Conservation (phyloP, 495 filamentous ascomycete species). For the Neurospora africana region DNA sequence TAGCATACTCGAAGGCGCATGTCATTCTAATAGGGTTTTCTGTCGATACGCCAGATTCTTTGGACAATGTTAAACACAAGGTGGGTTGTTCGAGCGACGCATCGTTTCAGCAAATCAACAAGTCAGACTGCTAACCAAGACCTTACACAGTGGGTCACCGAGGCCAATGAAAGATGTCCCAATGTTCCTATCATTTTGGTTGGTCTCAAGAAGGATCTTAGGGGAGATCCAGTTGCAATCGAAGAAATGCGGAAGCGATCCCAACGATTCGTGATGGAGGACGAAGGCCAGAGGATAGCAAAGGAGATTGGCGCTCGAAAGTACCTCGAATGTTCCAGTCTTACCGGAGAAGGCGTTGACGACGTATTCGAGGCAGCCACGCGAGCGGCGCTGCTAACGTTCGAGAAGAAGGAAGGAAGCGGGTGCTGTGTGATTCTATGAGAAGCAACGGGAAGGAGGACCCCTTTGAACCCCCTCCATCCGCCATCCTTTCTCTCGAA, state of each 20-base stretch:
- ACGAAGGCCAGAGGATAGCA: conserved; percentile 70
- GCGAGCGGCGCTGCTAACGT: conserved; percentile 82
- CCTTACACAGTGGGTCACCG: conserved; percentile 73
- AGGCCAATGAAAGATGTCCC: conserved; percentile 90
- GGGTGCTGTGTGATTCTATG: conserved; percentile 91
- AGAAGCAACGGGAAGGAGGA: conserved; percentile 16
- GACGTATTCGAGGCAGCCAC: conserved; percentile 98
- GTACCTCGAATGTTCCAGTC: conserved; percentile 92
- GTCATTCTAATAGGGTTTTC: conserved; percentile 95
- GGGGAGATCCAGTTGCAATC: conserved; percentile 83
- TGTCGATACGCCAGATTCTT: conserved; percentile 87
- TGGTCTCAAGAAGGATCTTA: conserved; percentile 94
- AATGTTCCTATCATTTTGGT: conserved; percentile 93
- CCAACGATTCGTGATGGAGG: conserved; percentile 68
- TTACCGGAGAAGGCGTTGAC: conserved; percentile 97
- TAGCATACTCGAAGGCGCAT: conserved; percentile 96
- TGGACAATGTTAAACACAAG: conserved; percentile 98
- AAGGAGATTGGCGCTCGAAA: conserved; percentile 83
- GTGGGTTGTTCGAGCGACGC: conserved; percentile 35
- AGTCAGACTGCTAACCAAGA: conserved; percentile 4
- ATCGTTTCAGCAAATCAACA: background rate
- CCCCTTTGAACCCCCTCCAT: background rate
- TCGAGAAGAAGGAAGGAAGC: conserved; percentile 72
- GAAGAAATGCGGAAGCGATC: conserved; percentile 98
- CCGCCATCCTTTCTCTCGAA: background rate